A percentile compares a stretch with the other conserved stretches of the same genome.
phyloP scores from a whole-genome alignment of 179 eudicot species.

The Dionaea muscipula region DNA sequence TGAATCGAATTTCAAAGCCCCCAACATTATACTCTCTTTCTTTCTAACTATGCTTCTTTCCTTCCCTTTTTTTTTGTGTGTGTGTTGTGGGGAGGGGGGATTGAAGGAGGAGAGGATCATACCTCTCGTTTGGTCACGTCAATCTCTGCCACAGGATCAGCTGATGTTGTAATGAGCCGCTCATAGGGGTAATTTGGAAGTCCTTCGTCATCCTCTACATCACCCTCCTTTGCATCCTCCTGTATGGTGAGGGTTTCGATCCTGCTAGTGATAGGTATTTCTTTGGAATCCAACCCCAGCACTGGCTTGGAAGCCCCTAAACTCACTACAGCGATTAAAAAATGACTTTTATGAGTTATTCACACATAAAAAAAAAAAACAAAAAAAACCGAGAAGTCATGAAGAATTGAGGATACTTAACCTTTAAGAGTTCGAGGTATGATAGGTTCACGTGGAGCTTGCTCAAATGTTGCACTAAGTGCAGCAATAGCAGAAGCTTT shows the following conservation, averaged over 20 bases:
- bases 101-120: constrained; percentile 1
- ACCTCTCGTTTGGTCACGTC: constrained; percentile 97
- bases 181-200: constrained; percentile 70
- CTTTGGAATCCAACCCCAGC: constrained; percentile 33
- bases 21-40: constrained; percentile 3
- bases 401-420: constrained; percentile 13
- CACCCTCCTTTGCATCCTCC: constrained; percentile 74
- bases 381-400: not conserved
- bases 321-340: constrained; percentile 30
- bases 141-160: constrained; percentile 63
- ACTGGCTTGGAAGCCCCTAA: constrained; percentile 37
- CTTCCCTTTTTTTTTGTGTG: no score
- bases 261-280: constrained; percentile 42
- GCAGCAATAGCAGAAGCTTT: constrained; percentile 73
- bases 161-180: constrained; percentile 50
- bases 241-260: constrained; percentile 36
- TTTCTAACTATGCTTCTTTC: not conserved
- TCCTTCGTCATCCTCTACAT: constrained; percentile 81
- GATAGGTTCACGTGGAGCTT: constrained; percentile 44
- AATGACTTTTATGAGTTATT: constrained; percentile 8
- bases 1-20: no score
- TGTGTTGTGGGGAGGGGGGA: no score
- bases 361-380: not conserved
- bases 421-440: constrained; percentile 75
- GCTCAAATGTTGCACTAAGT: constrained; percentile 52